Percentiles rank a stretch among this genome's conserved stretches.
Conservation (phyloP, 805 yeast genomes). For the Ogataea philodendri region DNA sequence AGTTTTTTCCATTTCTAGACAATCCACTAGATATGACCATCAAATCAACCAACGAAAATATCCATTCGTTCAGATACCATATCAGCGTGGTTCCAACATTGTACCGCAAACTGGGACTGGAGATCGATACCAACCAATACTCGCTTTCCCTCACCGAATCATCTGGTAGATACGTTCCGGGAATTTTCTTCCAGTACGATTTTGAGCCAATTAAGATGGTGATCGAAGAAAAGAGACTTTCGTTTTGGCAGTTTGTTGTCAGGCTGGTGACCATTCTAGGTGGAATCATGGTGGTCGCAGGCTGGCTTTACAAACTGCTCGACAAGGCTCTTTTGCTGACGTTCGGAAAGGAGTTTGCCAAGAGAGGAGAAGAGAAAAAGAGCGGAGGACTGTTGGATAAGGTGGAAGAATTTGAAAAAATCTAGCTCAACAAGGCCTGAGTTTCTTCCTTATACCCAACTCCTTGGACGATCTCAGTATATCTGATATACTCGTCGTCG, state of each 20-base stretch:
- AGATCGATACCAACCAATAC: slow-evolving; percentile 81
- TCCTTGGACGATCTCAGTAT: slow-evolving; percentile 27
- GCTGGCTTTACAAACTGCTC: slow-evolving; percentile 57
- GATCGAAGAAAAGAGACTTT: slow-evolving; percentile 66
- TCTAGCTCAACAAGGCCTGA: slow-evolving; percentile 17
- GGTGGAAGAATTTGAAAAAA: slow-evolving; percentile 29
- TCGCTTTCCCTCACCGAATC: slow-evolving; percentile 53
- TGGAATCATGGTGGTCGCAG: slow-evolving; percentile 68
- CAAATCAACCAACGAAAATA: slow-evolving; percentile 47
- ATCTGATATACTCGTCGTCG: slow-evolving; percentile 75
- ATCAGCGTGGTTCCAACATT: slow-evolving; percentile 82
- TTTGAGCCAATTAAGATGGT: slow-evolving; percentile 82
- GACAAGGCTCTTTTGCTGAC: slow-evolving; percentile 52
- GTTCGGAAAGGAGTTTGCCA: slow-evolving; percentile 57
- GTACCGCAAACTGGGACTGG: slow-evolving; percentile 67
- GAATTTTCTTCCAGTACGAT: slow-evolving; percentile 78
- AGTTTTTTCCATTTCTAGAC: slow-evolving; percentile 77
- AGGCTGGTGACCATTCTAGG: slow-evolving; percentile 80
- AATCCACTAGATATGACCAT: slow-evolving; percentile 86
- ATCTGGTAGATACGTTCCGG: slow-evolving; percentile 50
- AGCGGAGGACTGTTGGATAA: slow-evolving; percentile 32
- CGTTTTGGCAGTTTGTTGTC: slow-evolving; percentile 75
- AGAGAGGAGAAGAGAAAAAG: slow-evolving; percentile 46
- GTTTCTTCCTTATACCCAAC: slow-evolving; percentile 21
- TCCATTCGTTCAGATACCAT: slow-evolving; percentile 60